Evolutionary conservation across 225 moss, liverwort and hornwort genomes (phyloP).

Genomic region (Bryum argenteum): DNA sequence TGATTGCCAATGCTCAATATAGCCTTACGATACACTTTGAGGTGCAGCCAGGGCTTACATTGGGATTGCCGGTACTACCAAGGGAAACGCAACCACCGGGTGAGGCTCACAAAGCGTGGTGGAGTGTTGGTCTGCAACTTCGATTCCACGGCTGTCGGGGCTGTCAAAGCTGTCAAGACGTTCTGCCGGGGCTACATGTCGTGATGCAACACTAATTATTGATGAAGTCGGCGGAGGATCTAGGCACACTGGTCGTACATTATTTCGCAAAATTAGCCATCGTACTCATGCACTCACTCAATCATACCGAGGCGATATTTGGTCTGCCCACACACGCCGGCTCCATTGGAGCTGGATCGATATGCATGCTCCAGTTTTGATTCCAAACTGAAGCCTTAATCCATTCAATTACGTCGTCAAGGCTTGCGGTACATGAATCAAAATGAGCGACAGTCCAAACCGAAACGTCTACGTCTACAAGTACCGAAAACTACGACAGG

Average conservation of each 20-base stretch:
- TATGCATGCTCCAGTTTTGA: background rate
- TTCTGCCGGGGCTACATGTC: no score
- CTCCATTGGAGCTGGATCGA: background rate
- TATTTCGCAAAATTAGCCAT: slow-evolving; percentile 41
- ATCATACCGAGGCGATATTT: background rate
- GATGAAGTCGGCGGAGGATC: background rate
- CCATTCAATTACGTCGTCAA: background rate
- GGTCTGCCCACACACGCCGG: background rate
- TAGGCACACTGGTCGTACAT: slow-evolving; percentile 5
- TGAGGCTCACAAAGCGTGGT: no score
- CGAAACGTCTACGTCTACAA: slow-evolving; percentile 7
- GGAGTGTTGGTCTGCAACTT: no score
- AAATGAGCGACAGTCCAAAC: background rate
- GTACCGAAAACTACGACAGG: background rate
- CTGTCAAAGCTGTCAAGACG: no score
- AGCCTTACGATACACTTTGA: no score
- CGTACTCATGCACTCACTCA: background rate
- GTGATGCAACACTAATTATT: background rate
- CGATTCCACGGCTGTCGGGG: no score
- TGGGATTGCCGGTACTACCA: no score
- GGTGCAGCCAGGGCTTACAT: no score
- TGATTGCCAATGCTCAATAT: no score
- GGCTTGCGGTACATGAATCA: no score
- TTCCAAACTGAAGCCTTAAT: background rate
- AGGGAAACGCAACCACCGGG: no score